A percentile compares a stretch with the other conserved stretches of the same genome.
phyloP scores from a whole-genome alignment of 1,284 basidiomycete species.

The Cystobasidium pallidum region DNA sequence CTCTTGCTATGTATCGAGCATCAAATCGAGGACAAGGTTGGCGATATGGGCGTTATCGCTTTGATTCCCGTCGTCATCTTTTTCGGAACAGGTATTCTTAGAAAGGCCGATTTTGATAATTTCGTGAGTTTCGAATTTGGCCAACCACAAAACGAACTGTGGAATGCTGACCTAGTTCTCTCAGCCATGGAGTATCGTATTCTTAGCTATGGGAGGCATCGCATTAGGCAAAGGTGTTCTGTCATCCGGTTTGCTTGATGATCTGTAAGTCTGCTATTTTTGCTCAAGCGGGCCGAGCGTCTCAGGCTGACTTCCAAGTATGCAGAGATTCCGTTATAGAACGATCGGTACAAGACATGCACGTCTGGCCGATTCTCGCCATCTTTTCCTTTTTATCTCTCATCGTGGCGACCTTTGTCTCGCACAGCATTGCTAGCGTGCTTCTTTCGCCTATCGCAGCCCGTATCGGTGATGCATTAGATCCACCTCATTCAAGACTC shows the following conservation, averaged over 20 bases:
- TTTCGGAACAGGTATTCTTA: constrained; percentile 90
- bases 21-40: constrained; percentile 74
- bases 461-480: constrained; percentile 78
- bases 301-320: background rate
- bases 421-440: constrained; percentile 94
- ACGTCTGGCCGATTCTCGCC: constrained; percentile 79
- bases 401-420: constrained; percentile 87
- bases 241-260: constrained; percentile 81
- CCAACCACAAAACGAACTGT: background rate
- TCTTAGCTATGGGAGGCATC: constrained; percentile 83
- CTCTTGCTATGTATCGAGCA: constrained; percentile 88
- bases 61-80: constrained; percentile 91
- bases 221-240: constrained; percentile 92
- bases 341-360: constrained; percentile 69
- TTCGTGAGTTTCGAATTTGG: constrained; percentile 39
- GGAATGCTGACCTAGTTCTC: background rate
- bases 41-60: constrained; percentile 97
- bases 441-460: constrained; percentile 94
- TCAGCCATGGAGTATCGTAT: constrained; percentile 78
- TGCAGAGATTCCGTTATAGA: constrained; percentile 68
- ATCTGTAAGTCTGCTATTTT: constrained; percentile 57
- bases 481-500: constrained; percentile 70
- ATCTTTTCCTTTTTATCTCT: constrained; percentile 83
- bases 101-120: constrained; percentile 87
- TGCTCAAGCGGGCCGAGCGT: no score